These are phyloP conservation scores for Flaveria sonorensis DNA, from an alignment of 129 eudicot genomes.

Conservation along the genomic window DNA sequence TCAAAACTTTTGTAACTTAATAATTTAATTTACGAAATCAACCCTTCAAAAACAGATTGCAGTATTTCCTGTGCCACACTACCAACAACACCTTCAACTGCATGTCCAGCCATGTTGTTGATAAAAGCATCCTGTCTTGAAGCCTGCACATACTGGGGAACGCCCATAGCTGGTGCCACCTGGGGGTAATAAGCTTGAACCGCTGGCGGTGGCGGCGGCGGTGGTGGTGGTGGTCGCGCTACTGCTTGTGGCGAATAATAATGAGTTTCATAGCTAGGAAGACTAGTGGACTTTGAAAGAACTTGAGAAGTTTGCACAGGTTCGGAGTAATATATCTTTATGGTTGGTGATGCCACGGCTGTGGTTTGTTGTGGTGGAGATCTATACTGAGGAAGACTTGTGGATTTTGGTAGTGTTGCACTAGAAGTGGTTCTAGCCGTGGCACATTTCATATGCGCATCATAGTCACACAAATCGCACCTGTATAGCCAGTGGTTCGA, in stretches of 20 bases:
- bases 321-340: conserved; percentile 23
- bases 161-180: conserved; percentile 14
- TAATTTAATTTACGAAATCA: neutral
- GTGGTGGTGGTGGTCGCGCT: neutral
- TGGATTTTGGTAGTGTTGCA: conserved; percentile 11
- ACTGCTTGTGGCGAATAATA: neutral
- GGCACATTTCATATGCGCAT: conserved; percentile 44
- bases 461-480: conserved; percentile 48
- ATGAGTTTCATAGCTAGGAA: conserved; percentile 27
- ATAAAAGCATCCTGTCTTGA: conserved; percentile 9
- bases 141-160: conserved; percentile 18
- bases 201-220: neutral
- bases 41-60: conserved; percentile 23
- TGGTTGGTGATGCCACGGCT: conserved; percentile 7
- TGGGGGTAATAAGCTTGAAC: conserved; percentile 18
- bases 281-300: conserved; percentile 25
- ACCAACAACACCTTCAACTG: conserved; percentile 32
- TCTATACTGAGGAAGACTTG: too few relatives aligned
- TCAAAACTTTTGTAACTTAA: neutral
- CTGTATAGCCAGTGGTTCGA: conserved; percentile 57
- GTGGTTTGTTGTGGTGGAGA: neutral
- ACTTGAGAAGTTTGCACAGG: conserved; percentile 20
- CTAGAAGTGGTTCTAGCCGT: conserved; percentile 11
- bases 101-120: conserved; percentile 34
- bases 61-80: conserved; percentile 24